These are phyloP conservation scores for Lipomyces spencermartinsiae DNA, from an alignment of 805 yeast genomes.

Conservation along the genomic window DNA sequence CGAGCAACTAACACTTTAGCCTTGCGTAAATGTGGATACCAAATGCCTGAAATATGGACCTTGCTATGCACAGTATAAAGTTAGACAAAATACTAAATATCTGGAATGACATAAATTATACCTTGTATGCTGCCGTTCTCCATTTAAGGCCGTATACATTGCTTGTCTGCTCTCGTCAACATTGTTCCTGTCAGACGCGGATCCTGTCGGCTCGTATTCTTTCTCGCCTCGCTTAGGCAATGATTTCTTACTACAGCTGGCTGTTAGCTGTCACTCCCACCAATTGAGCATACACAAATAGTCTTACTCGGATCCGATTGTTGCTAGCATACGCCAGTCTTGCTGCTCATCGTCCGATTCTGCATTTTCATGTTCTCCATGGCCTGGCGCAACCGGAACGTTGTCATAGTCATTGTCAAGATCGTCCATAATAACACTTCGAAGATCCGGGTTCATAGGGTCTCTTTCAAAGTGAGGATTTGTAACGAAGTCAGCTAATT, in stretches of 20 bases:
- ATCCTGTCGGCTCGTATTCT: constrained; percentile 84
- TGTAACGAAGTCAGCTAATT: background rate
- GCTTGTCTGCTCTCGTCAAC: constrained; percentile 64
- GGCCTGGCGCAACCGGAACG: background rate
- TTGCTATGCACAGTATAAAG: constrained; percentile 45
- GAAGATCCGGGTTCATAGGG: background rate
- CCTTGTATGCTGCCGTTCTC: constrained; percentile 46
- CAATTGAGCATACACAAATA: background rate
- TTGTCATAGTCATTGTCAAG: constrained; percentile 28
- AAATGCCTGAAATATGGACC: constrained; percentile 60
- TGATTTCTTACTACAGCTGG: constrained; percentile 21
- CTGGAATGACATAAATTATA: constrained; percentile 4
- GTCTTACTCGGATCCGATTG: constrained; percentile 18
- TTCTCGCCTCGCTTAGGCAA: constrained; percentile 82
- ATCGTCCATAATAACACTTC: constrained; percentile 10
- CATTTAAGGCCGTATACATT: constrained; percentile 71
- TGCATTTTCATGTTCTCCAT: constrained; percentile 20
- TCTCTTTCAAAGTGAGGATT: no score
- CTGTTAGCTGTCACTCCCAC: background rate
- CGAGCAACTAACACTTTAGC: constrained; percentile 58
- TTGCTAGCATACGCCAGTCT: constrained; percentile 49
- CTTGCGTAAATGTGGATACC: constrained; percentile 46
- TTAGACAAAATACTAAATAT: background rate
- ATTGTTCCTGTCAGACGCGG: constrained; percentile 55
- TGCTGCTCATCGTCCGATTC: constrained; percentile 46